A percentile compares a stretch with the other conserved stretches of the same genome.
These are phyloP conservation scores for Paraglomus occultum DNA, from an alignment of 192 early-diverging fungal genomes.

Conservation along the genomic window DNA sequence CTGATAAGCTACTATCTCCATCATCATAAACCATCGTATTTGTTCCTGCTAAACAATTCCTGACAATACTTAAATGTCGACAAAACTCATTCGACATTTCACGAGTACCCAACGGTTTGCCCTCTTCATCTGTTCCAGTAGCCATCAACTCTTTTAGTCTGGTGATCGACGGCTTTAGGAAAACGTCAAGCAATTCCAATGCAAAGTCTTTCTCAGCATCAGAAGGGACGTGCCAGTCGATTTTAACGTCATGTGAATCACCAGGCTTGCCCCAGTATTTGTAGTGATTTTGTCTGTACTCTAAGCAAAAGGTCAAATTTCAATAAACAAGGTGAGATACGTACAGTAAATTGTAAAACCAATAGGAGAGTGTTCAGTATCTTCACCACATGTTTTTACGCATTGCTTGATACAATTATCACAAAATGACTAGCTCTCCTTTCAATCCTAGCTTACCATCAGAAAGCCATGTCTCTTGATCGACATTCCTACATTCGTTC, in stretches of 20 bases:
- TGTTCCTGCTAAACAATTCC: slow-evolving; percentile 56
- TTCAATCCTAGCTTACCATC: slow-evolving; percentile 33
- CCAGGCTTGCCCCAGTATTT: slow-evolving; percentile 72
- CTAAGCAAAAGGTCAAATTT: slow-evolving; percentile 25
- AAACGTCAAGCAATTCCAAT: slow-evolving; percentile 56
- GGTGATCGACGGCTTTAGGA: slow-evolving; percentile 45
- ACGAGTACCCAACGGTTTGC: slow-evolving; percentile 34
- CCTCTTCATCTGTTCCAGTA: slow-evolving; percentile 31
- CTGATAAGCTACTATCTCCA: slow-evolving; percentile 39
- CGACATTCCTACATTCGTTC: slow-evolving; percentile 54
- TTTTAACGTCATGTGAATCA: slow-evolving; percentile 48
- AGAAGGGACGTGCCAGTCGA: slow-evolving; percentile 80
- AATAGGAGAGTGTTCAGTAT: background rate
- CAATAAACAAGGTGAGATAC: background rate
- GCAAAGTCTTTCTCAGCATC: slow-evolving; percentile 66
- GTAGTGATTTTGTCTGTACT: slow-evolving; percentile 66
- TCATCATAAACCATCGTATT: slow-evolving; percentile 53
- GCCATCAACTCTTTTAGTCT: slow-evolving; percentile 46
- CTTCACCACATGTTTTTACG: background rate
- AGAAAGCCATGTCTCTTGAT: slow-evolving; percentile 54
- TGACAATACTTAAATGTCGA: slow-evolving; percentile 45
- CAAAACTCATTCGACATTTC: slow-evolving; percentile 53
- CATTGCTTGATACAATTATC: background rate
- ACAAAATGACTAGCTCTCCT: background rate
- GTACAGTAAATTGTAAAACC: background rate